A percentile compares a stretch with the other conserved stretches of the same genome.
Evolutionary conservation across 208 protist species (phyloP).

Genomic region (Naegleria fowleri): DNA sequence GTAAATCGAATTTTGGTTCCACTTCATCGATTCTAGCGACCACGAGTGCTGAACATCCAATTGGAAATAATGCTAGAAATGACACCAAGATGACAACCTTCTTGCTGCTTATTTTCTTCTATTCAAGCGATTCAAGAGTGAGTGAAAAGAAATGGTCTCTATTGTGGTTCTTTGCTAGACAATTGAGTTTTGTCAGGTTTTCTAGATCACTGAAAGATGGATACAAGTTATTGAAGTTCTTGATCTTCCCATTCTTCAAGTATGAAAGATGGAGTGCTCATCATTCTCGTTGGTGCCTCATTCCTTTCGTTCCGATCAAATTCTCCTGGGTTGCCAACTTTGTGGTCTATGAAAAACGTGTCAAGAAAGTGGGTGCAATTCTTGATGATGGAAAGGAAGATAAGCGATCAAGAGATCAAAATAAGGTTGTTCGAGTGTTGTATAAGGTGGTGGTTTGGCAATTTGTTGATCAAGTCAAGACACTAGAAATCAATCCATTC

Average conservation of each 20-base stretch:
- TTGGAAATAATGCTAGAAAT: neutral
- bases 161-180: neutral
- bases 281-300: neutral
- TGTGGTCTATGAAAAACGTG: neutral
- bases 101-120: neutral
- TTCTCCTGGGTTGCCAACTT: neutral
- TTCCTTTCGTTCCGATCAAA: conserved; percentile 20
- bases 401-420: neutral
- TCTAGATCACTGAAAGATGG: neutral
- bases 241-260: conserved; percentile 13
- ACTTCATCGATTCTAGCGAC: no score
- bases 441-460: neutral
- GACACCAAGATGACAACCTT: neutral
- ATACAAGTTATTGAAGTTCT: neutral
- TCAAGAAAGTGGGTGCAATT: neutral
- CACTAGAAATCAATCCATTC: conserved; percentile 1
- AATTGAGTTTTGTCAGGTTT: neutral
- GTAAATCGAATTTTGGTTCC: neutral
- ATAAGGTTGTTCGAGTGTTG: neutral
- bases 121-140: neutral
- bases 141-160: neutral
- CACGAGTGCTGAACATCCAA: no score
- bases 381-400: neutral
- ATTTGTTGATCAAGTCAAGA: neutral
- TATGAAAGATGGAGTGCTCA: neutral